A percentile compares a stretch with the other conserved stretches of the same genome.
Evolutionary conservation across 768 basidiomycete genomes (phyloP).

Genomic region (Paxillus ammoniavirescens): DNA sequence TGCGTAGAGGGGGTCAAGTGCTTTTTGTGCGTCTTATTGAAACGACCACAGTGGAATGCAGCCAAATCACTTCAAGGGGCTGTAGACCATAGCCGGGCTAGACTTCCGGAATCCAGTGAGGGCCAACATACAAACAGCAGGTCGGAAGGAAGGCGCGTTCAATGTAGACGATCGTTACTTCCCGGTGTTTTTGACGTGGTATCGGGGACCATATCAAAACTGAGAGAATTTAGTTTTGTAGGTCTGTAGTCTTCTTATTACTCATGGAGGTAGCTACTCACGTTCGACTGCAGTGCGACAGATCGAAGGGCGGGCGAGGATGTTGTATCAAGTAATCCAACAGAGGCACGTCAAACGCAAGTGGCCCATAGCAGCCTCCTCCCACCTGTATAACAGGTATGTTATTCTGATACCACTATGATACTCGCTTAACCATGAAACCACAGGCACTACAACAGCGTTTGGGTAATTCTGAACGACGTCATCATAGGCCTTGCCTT

Average conservation of each 20-base stretch:
- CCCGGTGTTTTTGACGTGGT: neutral
- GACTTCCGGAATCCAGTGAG: neutral
- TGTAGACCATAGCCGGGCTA: slow-evolving; percentile 10
- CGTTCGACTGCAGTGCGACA: slow-evolving; percentile 49
- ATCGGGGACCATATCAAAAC: slow-evolving; percentile 3
- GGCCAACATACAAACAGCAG: neutral
- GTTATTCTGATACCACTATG: slow-evolving; percentile 10
- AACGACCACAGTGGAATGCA: slow-evolving; percentile 41
- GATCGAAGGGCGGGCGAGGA: slow-evolving; percentile 51
- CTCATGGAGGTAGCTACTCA: neutral
- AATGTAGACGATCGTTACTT: neutral
- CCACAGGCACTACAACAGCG: slow-evolving; percentile 80
- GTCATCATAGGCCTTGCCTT: slow-evolving; percentile 78
- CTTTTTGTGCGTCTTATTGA: neutral
- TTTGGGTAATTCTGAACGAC: slow-evolving; percentile 93
- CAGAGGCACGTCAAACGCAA: slow-evolving; percentile 34
- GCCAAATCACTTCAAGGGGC: slow-evolving; percentile 36
- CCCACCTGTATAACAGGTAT: slow-evolving; percentile 69
- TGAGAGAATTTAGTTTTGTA: slow-evolving; percentile 24
- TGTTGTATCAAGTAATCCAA: slow-evolving; percentile 40
- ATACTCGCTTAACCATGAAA: neutral
- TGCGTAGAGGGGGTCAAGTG: slow-evolving; percentile 11
- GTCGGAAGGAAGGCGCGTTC: slow-evolving; percentile 1
- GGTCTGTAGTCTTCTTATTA: slow-evolving; percentile 13
- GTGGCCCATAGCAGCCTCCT: slow-evolving; percentile 37